Evolutionary conservation across 257 asterid genomes (phyloP), one percentile per base, ranked within the genome.

Genomic region (Solanum stenotomum): DNA sequence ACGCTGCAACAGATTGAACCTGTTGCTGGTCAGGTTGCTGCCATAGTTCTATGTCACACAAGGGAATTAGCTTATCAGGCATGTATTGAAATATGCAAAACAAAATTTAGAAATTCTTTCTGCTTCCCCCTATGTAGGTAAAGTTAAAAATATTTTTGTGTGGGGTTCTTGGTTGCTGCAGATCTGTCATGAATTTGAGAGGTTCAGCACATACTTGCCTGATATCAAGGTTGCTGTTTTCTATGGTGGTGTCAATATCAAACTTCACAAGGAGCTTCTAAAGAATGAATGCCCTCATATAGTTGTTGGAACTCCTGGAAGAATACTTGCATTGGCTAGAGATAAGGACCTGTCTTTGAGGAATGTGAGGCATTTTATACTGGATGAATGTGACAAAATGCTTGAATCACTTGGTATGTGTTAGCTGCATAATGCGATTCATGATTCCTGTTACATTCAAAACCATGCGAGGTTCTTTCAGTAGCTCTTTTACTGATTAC

Each of bases 301-400:
- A 87, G 98, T 95, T 59, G 98, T 95, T 25, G 98, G 98, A 88
- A 95, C 98, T 56, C 98, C 98, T 40, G 98, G 98, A 84, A 94
- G 98, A 89, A 88, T 95, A 83, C 97, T 95, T 81, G 98, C 93
- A 85, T 92, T 95, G 76, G 93, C 97, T 61, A 94, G 98, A 88
- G 98, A 95, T 18, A 94, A 93, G 90, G 96, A 95, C 87, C 95
- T 95, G 15, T 92, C 94, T 10, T 89, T 95, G 82, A 95, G 89
- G 92, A 94, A 95, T 88, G 98, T 95, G 91, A 93, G 98, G 92
- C 98, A 95, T 89, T 95, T 95, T 89, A 92, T 95, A 88, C 93
- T 94, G 83, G 98, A 95, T 91, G 98, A 95, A 87, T 95, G 98
- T 85, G 98, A 95, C 89, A 95, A 95, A 94, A 95, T 95, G 98